A percentile compares a stretch with the other conserved stretches of the same genome.
phyloP scores from a whole-genome alignment of 345 rosid genomes.

The Cardiospermum halicacabum region DNA sequence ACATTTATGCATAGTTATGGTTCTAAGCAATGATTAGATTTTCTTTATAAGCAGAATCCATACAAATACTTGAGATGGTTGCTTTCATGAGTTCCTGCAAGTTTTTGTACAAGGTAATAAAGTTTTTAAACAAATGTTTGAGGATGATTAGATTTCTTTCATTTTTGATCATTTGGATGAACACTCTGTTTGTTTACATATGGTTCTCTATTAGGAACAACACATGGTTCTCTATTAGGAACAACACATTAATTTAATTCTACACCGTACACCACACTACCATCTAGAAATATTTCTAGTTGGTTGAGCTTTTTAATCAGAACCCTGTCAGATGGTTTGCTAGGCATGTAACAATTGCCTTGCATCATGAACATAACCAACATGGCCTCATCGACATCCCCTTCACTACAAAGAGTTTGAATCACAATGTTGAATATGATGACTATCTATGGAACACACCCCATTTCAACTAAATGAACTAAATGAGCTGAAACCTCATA shows the following conservation, averaged over 20 bases:
- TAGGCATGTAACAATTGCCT: slow-evolving; percentile 29
- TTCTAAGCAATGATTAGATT: not conserved
- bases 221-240: slow-evolving; percentile 33
- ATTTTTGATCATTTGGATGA: no score
- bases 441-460: slow-evolving; percentile 34
- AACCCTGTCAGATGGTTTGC: slow-evolving; percentile 28
- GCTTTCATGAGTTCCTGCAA: slow-evolving; percentile 15
- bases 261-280: slow-evolving; percentile 39
- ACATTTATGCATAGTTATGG: not conserved
- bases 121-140: no score
- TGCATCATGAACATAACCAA: slow-evolving; percentile 30
- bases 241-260: slow-evolving; percentile 49
- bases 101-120: not conserved
- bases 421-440: slow-evolving; percentile 34
- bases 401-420: slow-evolving; percentile 35
- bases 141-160: no score
- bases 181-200: no score
- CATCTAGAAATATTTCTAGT: slow-evolving; percentile 24
- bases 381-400: slow-evolving; percentile 39
- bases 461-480: slow-evolving; percentile 27
- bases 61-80: slow-evolving; percentile 7
- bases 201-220: no score
- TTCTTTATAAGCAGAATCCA: not conserved
- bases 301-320: slow-evolving; percentile 41
- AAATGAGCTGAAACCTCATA: slow-evolving; percentile 35